phyloP scores from a whole-genome alignment of 768 basidiomycete genomes.

The Trametes cinnabarina region DNA sequence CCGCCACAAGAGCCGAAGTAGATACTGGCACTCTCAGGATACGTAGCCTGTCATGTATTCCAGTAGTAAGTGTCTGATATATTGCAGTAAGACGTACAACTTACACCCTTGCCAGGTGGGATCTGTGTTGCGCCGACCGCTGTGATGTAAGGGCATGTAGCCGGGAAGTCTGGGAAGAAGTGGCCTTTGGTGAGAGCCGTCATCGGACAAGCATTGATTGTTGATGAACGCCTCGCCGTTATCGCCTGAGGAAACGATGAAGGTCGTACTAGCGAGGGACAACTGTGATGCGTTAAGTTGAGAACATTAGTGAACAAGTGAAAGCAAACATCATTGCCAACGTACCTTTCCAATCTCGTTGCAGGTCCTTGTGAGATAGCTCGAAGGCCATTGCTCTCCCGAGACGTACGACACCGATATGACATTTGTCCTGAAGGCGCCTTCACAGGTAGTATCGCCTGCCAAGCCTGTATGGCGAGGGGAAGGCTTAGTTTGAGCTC shows the following conservation, averaged over 20 bases:
- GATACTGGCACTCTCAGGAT: background rate
- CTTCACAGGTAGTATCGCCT: background rate
- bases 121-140: constrained; percentile 37
- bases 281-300: background rate
- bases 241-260: background rate
- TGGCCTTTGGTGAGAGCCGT: constrained; percentile 18
- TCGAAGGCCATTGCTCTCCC: background rate
- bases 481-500: background rate
- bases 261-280: background rate
- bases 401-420: background rate
- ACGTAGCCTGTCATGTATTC: too few relatives aligned
- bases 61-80: too few relatives aligned
- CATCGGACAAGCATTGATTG: background rate
- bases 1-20: constrained; percentile 37
- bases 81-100: too few relatives aligned
- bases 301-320: background rate
- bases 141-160: constrained; percentile 41
- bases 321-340: background rate
- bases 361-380: background rate
- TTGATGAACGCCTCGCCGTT: background rate
- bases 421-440: background rate
- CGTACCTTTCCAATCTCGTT: background rate
- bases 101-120: constrained; percentile 15
- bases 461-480: background rate
- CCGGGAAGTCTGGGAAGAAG: constrained; percentile 44